Conservation (phyloP, 352 stramenopile species). For the Phytophthora boehmeriae region DNA sequence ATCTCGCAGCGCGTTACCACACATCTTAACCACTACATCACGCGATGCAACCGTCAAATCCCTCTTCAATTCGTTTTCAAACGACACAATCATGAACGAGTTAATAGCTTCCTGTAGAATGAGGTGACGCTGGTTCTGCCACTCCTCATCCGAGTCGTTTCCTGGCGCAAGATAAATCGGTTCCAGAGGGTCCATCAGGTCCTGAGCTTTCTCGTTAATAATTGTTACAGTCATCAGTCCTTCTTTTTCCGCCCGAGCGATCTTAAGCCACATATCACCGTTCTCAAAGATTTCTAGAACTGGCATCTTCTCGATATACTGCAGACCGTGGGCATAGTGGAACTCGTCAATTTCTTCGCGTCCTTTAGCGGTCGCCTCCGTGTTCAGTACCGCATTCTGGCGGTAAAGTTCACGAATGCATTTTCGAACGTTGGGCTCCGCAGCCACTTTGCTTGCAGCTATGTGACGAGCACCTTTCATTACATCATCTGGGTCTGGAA, state of each 20-base stretch:
- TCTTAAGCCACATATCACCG: conserved; percentile 78
- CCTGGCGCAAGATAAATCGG: conserved; percentile 63
- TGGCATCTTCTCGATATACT: conserved; percentile 89
- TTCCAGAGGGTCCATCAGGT: conserved; percentile 84
- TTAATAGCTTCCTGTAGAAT: conserved; percentile 87
- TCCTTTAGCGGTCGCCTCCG: conserved; percentile 80
- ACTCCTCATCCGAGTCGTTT: conserved; percentile 77
- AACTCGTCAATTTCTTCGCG: conserved; percentile 90
- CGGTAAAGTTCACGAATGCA: conserved; percentile 86
- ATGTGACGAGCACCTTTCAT: conserved; percentile 91
- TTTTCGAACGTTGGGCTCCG: conserved; percentile 86
- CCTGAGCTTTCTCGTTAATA: conserved; percentile 82
- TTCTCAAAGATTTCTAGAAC: conserved; percentile 78
- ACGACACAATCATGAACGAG: conserved; percentile 82
- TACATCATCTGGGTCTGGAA: conserved; percentile 84
- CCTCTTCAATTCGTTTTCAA: conserved; percentile 86
- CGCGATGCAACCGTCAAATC: conserved; percentile 75
- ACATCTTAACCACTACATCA: conserved; percentile 80
- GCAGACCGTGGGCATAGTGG: conserved; percentile 85
- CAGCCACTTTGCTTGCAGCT: conserved; percentile 82
- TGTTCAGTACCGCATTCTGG: conserved; percentile 75
- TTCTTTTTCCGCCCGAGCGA: conserved; percentile 86
- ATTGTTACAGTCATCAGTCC: conserved; percentile 77
- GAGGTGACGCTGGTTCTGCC: conserved; percentile 84
- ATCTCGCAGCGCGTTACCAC: conserved; percentile 67